Base-by-base conservation (phyloP, 345 rosid species). In the Capsella bursapastoris region DNA sequence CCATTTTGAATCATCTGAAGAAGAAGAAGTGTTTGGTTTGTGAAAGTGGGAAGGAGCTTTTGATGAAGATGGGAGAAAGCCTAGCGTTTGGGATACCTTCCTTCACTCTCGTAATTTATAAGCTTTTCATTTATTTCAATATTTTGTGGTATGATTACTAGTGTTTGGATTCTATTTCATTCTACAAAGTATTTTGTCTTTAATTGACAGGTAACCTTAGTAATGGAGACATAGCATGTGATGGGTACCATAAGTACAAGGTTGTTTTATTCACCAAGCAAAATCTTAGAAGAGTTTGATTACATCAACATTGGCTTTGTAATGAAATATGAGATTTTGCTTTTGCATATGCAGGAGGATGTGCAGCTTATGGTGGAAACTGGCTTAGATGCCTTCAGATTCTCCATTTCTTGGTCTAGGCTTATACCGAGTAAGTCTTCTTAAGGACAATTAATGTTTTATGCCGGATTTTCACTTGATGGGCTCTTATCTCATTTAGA, bases 161-260 rank as follows among this genome's bases (percentile, higher is more conserved):
- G 22, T 18, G 40, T 37, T 37, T 37, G 40, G 40, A 37, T 8
- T 37, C 40, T 37, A 7, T 7, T 2, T 37, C 40, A 8, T 37
- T 8, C 40, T 37, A 35, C 10, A 7, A 35, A 35, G 2, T 32
- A 35, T 8, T 1, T 34, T 6, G 38, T 40, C 45, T 11, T 41
- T 11, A 6, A 2, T 7, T 48, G 10, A n/a, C 11, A 48, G 52
- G 25, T 48, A 48, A 16, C 25, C 11, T 1, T 7, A 3, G 8
- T 16, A 48, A 16, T 8, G 52, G 52, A 16, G 52, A 16, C 11
- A 16, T 48, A 48, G 2, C 27, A 16, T 16, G 52, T 48, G 52
- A 48, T 48, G 52, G 52, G 27, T 48, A 48, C 8, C 52, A 48
- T 13, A 52, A 52, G 7, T 52, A 52, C 57, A 52, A 25, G 57